Evolutionary conservation across 768 basidiomycete genomes (phyloP), one percentile per base, ranked within the genome.

Genomic region (Amanita muscaria): DNA sequence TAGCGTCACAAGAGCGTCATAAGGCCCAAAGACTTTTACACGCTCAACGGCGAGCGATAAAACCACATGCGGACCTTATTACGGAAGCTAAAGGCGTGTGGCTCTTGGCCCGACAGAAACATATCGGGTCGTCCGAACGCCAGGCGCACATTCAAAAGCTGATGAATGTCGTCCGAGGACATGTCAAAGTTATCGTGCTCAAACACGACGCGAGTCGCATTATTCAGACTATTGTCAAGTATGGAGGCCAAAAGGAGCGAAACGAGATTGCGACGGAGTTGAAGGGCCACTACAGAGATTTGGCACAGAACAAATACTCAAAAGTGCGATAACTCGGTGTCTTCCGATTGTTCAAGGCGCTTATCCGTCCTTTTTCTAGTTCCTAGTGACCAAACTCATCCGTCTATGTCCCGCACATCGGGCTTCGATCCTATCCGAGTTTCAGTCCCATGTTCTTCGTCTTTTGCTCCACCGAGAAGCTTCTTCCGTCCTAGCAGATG

Each of bases 181-280:
- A 80, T 52, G 80, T 94, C 34, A 80, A 81, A 48, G 90, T 92
- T 24, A 80, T 94, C 29, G 83, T 87, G 2, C 75, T 88, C 58
- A 94, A 92, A 61, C 92, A 94, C 55, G 90, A 94, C 60, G 90
- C 89, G 6, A 90, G 88, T 55, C 76, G 83, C 51, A 89, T 89
- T 49, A 76, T 87, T 16, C 84, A 87, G 59, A 85, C 79, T 0
- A 67, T 86, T 10, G 84, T 94, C 38, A 92, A 87, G 56, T 78
- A 84, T 48, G 92, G 92, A 3, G 70, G 76, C 15, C 83, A 72
- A 53, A 68, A 69, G 49, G 84, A 93, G 60, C 63, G 90, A 35
- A 77, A 88, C 32, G 82, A 88, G 58, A 74, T 96, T 38, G 92
- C 89, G 0, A 62, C 62, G 8, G 92, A 96, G 63, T 70, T 96